phyloP scores from a whole-genome alignment of 805 yeast genomes.

The Pichia eremophila region DNA sequence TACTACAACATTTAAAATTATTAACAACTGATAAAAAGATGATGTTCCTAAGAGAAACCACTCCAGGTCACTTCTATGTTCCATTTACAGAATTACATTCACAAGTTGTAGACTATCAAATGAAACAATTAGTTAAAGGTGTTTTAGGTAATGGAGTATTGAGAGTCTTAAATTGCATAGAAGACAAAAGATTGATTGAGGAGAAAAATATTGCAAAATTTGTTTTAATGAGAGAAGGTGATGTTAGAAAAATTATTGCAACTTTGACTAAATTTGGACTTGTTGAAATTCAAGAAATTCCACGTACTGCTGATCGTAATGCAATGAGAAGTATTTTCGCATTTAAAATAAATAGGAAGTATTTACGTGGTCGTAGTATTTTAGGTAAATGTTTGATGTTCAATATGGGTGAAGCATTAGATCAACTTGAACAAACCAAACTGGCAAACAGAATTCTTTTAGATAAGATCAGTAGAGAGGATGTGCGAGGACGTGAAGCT shows the following conservation, averaged over 20 bases:
- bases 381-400: conserved; percentile 36
- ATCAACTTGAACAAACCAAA: conserved; percentile 43
- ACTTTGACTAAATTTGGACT: conserved; percentile 60
- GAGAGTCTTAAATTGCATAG: conserved; percentile 69
- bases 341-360: conserved; percentile 38
- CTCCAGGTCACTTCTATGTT: conserved; percentile 49
- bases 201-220: conserved; percentile 73
- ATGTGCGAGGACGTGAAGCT: conserved; percentile 74
- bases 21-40: conserved; percentile 40
- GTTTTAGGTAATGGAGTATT: conserved; percentile 60
- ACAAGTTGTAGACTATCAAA: conserved; percentile 37
- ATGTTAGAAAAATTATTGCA: conserved; percentile 62
- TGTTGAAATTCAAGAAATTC: conserved; percentile 87
- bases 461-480: conserved; percentile 80
- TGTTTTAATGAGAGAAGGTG: conserved; percentile 69
- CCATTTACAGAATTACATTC: conserved; percentile 49
- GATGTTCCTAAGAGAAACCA: conserved; percentile 53
- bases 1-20: conserved; percentile 55
- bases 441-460: conserved; percentile 55
- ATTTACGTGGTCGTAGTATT: conserved; percentile 25
- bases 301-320: conserved; percentile 83
- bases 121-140: conserved; percentile 48
- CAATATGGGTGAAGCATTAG: conserved; percentile 44
- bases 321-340: conserved; percentile 81
- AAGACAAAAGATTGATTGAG: conserved; percentile 61